Conservation (phyloP, 257 asterid genomes). For the Fraxinus pennsylvanica region DNA sequence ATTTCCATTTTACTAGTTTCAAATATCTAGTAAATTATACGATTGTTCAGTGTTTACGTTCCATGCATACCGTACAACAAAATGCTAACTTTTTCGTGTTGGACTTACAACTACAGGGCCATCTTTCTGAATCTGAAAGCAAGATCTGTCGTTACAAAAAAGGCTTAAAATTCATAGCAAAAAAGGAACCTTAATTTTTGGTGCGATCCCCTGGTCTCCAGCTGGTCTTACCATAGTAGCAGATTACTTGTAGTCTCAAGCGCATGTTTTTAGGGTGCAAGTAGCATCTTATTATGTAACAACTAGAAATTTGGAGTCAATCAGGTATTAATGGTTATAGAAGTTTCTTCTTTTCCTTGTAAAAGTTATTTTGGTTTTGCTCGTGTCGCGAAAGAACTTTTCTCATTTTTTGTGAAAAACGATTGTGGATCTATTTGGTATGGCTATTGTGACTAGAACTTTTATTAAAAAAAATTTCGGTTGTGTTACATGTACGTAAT, state of each 20-base stretch:
- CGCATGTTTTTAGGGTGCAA: too few species aligned
- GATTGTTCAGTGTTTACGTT: background rate
- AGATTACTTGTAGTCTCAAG: background rate
- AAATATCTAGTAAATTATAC: background rate
- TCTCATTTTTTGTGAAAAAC: too few species aligned
- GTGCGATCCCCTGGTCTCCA: background rate
- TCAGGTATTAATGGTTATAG: too few species aligned
- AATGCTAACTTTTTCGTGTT: background rate
- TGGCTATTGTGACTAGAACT: too few species aligned
- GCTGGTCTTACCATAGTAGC: background rate
- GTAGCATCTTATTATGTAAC: too few species aligned
- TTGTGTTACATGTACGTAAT: too few species aligned
- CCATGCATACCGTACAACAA: background rate
- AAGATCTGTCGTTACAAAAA: slow-evolving; percentile 31
- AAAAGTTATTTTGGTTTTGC: too few species aligned
- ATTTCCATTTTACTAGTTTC: background rate
- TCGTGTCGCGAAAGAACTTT: too few species aligned
- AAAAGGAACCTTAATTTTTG: background rate
- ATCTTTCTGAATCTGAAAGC: slow-evolving; percentile 41
- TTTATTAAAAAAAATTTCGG: too few species aligned
- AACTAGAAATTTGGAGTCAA: too few species aligned
- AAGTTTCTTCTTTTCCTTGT: too few species aligned
- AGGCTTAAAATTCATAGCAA: slow-evolving; percentile 1
- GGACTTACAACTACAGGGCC: slow-evolving; percentile 27
- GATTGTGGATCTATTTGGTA: too few species aligned